Evolutionary conservation across 2,329 filamentous ascomycete genomes (phyloP).

Genomic region (Xylariaceae sp.): DNA sequence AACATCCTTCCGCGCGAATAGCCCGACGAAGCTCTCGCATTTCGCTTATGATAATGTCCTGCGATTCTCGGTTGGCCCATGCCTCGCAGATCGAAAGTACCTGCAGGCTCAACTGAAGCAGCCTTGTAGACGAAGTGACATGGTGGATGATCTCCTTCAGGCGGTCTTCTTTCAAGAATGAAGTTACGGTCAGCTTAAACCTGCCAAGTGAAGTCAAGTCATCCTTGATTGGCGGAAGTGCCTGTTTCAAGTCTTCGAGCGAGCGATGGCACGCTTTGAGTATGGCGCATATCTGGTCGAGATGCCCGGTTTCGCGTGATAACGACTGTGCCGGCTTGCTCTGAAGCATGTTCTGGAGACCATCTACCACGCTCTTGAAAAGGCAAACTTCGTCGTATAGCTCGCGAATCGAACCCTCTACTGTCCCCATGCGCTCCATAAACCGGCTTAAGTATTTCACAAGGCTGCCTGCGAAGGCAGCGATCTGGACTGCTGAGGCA

Average conservation of each 20-base stretch:
- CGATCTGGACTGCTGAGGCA: conserved; percentile 20
- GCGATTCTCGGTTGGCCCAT: conserved; percentile 25
- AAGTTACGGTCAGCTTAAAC: conserved; percentile 21
- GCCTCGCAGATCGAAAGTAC: conserved; percentile 28
- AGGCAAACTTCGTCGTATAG: conserved; percentile 23
- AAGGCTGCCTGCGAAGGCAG: conserved; percentile 19
- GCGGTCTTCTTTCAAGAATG: conserved; percentile 22
- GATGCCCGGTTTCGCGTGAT: conserved; percentile 26
- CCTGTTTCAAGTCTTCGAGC: conserved; percentile 18
- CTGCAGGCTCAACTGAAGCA: conserved; percentile 28
- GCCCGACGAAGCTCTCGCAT: conserved; percentile 25
- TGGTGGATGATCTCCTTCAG: conserved; percentile 23
- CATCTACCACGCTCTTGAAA: conserved; percentile 19
- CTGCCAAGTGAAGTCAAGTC: conserved; percentile 16
- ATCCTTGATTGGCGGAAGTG: conserved; percentile 24
- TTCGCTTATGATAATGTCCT: conserved; percentile 26
- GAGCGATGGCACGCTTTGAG: conserved; percentile 23
- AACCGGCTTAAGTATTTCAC: conserved; percentile 23
- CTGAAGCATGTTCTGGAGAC: conserved; percentile 18
- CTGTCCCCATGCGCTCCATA: conserved; percentile 18
- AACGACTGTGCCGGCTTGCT: conserved; percentile 17
- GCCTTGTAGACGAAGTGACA: conserved; percentile 26
- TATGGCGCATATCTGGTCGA: conserved; percentile 24
- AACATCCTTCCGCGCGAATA: conserved; percentile 21
- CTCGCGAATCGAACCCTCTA: conserved; percentile 21